Base-by-base conservation (phyloP, 495 filamentous ascomycete species). In the Tuber indicum region DNA sequence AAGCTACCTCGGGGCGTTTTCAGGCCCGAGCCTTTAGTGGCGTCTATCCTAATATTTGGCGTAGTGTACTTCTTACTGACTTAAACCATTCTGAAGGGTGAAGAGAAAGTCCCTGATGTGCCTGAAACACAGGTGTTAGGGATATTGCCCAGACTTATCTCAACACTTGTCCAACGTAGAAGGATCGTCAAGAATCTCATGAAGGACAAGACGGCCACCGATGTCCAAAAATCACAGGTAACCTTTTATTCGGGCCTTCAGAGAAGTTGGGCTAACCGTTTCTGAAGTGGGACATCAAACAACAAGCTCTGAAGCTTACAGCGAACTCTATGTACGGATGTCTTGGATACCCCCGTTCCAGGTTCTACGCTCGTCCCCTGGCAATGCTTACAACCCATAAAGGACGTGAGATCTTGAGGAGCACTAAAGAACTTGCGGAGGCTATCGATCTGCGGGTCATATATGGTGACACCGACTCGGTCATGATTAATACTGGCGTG, bases 301-400 rank as follows among this genome's bases (percentile, higher is more conserved):
- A 99, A 84, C 87, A 97, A 82, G 96, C 96, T 45, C 88, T 99
- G 78, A 99, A 99, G 86, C 88, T 98, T 71, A 99, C 96, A 26
- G 96, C 96, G 75, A 99, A 99, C 86, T 98, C 96, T 78, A 99
- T 99, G 96, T 99, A 99, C 85, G 96, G 96, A 75, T 99, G 96
- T 88, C 86, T 99, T 81, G 96, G 96, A 79, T 99, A 98, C 84
- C 93, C 92, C 1, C 93, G 92, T 81, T 98, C 95, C 77, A 92
- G 96, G 52, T 99, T 99, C 87, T 98, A 98, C 82, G 96, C 96
- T 74, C 90, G 96, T 46, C 96, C 96, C 10, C 87, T 99, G 44
- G 96, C 96, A 46, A 92, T 97, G 86, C 93, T 99, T 81, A 98
- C 93, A 7, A 99, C 96, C 14, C 96, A 90, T 86, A 98, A 98